Base-by-base conservation (phyloP, 108 stramenopile genomes). In the Phaeodactylum tricornutum region DNA sequence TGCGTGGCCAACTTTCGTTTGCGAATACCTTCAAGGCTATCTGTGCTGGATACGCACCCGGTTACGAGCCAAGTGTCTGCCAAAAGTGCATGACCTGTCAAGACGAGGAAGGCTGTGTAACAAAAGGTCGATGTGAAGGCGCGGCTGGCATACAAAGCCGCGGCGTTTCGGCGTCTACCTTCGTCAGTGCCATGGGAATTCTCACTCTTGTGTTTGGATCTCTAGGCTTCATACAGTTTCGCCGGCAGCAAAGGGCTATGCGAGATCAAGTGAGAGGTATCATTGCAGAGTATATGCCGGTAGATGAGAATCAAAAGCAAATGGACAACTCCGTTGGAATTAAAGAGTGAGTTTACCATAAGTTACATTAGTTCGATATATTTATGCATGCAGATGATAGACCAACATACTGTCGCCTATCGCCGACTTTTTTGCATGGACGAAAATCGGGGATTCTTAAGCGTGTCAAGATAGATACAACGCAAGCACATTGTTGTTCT, bases 261-360 rank as follows among this genome's bases (percentile, higher is more conserved):
- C 74, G 88, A 32, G 84, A 84, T 43, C 79, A 87, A 70, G 84
- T 91, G 7, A 53, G 82, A 33, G 81, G 84, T 26, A 86, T 91
- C 32, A 59, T 91, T 35, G 88, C 88, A 14, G 88, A 91, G 52
- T 91, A 91, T 67, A 87, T 93, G 89, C 92, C 92, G 24, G 64
- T 94, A n/a, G n/a, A n/a, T n/a, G n/a, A n/a, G n/a, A n/a, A n/a
- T n/a, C n/a, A n/a, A n/a, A n/a, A n/a, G n/a, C n/a, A n/a, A n/a
- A n/a, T n/a, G n/a, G n/a, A n/a, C n/a, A n/a, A n/a, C n/a, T n/a
- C n/a, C n/a, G n/a, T n/a, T n/a, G n/a, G n/a, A n/a, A n/a, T n/a
- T n/a, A n/a, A n/a, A n/a, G n/a, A n/a, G n/a, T n/a, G n/a, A n/a
- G n/a, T n/a, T n/a, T n/a, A n/a, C n/a, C n/a, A n/a, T n/a, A n/a